These are phyloP conservation scores for Parietaria judaica DNA, from an alignment of 306 rosid genomes.

Conservation along the genomic window DNA sequence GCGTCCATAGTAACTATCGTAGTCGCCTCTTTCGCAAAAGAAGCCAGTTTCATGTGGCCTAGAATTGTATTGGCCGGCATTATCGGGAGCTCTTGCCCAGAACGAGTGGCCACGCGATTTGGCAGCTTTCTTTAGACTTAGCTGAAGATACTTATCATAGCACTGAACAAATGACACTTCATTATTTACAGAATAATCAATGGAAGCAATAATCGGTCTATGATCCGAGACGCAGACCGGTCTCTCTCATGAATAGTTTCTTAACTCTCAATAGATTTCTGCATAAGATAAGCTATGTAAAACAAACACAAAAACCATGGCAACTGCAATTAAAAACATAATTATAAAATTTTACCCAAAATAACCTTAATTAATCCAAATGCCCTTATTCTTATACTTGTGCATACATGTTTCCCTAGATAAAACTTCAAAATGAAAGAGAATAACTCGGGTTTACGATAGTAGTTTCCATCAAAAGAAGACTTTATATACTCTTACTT, in stretches of 20 bases:
- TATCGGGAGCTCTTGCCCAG: conserved; percentile 97
- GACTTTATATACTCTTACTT: background rate
- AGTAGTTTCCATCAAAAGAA: background rate
- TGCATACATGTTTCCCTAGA: too few relatives aligned
- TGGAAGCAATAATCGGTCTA: too few relatives aligned
- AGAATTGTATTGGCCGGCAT: conserved; percentile 87
- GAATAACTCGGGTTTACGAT: background rate
- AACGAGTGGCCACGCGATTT: conserved; percentile 83
- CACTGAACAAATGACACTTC: conserved; percentile 37
- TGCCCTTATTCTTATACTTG: too few relatives aligned
- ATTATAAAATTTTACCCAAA: too few relatives aligned
- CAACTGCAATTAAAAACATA: too few relatives aligned
- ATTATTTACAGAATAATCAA: too few relatives aligned
- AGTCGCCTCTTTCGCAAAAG: conserved; percentile 94
- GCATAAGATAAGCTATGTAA: too few relatives aligned
- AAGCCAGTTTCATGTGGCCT: conserved; percentile 91
- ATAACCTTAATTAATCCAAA: too few relatives aligned
- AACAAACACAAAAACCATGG: too few relatives aligned
- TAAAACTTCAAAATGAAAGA: conserved; percentile 2
- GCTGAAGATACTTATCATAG: conserved; percentile 80
- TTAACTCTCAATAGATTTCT: too few relatives aligned
- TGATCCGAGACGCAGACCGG: too few relatives aligned
- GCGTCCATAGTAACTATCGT: conserved; percentile 95
- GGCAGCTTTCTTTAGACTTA: conserved; percentile 76
- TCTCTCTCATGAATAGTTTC: too few relatives aligned